phyloP scores from a whole-genome alignment of 768 basidiomycete genomes.

The Lactarius indigo region DNA sequence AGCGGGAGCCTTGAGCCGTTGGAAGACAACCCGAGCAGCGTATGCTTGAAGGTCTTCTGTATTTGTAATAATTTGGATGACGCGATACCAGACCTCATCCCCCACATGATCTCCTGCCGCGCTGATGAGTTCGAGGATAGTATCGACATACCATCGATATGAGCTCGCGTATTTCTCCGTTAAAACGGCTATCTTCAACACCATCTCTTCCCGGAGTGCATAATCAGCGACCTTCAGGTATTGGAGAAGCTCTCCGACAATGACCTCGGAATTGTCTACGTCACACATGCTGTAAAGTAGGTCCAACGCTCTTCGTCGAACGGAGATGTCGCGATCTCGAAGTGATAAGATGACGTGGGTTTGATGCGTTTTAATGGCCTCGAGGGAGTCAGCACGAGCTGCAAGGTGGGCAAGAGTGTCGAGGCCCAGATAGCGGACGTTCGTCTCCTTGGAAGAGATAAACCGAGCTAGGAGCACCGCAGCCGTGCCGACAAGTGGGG shows the following conservation, averaged over 20 bases:
- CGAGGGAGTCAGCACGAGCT: conserved; percentile 85
- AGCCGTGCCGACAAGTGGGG: conserved; percentile 81
- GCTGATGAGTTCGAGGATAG: conserved; percentile 91
- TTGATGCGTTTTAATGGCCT: conserved; percentile 93
- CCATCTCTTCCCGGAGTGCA: conserved; percentile 96
- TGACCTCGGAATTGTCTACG: conserved; percentile 90
- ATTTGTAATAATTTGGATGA: conserved; percentile 97
- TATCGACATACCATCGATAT: conserved; percentile 99
- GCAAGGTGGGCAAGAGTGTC: conserved; percentile 99
- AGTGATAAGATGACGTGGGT: conserved; percentile 91
- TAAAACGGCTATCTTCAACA: conserved; percentile 94
- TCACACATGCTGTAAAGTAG: conserved; percentile 99
- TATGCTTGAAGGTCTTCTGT: conserved; percentile 97
- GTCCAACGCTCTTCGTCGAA: conserved; percentile 90
- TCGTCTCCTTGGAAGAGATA: conserved; percentile 97
- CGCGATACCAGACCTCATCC: conserved; percentile 99
- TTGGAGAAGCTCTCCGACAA: conserved; percentile 91
- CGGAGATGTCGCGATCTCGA: conserved; percentile 96
- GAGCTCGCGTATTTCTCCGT: conserved; percentile 99
- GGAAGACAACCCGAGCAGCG: conserved; percentile 88
- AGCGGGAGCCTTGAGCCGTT: conserved; percentile 79
- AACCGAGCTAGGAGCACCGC: conserved; percentile 91
- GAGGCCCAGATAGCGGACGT: conserved; percentile 94
- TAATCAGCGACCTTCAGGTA: conserved; percentile 98
- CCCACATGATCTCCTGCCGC: conserved; percentile 98